Evolutionary conservation across 306 rosid species (phyloP).

Genomic region (Benincasa hispida): DNA sequence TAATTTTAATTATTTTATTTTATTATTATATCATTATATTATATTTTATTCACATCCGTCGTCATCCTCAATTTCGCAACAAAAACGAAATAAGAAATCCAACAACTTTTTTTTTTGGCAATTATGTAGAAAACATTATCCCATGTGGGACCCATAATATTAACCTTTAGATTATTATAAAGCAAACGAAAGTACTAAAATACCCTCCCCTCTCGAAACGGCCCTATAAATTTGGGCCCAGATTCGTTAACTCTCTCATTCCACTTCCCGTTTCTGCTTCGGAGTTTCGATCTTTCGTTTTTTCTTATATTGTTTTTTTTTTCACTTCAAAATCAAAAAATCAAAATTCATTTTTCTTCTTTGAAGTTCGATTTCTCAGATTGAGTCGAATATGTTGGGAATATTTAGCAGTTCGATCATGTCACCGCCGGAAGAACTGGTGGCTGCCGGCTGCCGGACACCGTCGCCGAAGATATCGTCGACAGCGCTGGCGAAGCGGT

Average conservation of each 20-base stretch:
- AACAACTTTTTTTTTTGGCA: no score
- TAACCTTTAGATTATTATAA: background rate
- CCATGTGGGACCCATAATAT: background rate
- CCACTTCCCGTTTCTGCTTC: background rate
- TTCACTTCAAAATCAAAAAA: background rate
- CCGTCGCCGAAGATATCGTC: conserved; percentile 75
- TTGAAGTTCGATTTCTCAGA: background rate
- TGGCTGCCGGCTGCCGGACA: conserved; percentile 82
- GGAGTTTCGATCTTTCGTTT: background rate
- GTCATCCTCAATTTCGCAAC: no score
- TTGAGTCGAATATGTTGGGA: conserved; percentile 42
- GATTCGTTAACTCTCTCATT: background rate
- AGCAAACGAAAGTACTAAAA: background rate
- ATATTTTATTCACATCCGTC: no score
- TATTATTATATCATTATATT: no score
- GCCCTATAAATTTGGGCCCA: background rate
- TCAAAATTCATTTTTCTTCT: background rate
- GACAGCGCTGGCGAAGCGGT: conserved; percentile 45
- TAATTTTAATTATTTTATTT: no score
- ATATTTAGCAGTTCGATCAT: conserved; percentile 69
- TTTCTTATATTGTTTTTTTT: background rate
- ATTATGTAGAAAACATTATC: no score
- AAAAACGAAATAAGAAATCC: no score
- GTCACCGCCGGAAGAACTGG: conserved; percentile 85
- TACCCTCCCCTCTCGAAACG: background rate